A percentile compares a stretch with the other conserved stretches of the same genome.
Conservation (phyloP, 495 filamentous ascomycete species). For the Letharia lupina region DNA sequence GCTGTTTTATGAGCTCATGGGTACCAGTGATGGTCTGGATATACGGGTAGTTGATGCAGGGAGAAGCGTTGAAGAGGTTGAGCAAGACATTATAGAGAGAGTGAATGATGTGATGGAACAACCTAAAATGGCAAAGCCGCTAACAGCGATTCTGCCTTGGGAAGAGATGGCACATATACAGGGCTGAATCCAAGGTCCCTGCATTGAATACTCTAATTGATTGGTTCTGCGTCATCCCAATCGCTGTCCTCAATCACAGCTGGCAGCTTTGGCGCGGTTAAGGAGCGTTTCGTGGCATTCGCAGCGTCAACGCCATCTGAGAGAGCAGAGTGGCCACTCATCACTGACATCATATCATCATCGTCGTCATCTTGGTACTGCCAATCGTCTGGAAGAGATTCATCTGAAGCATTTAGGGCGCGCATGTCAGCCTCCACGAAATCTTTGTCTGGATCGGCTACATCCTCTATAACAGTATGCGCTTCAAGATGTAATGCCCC, state of each 20-base stretch:
- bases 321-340: conserved; percentile 31
- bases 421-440: conserved; percentile 15
- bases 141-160: conserved; percentile 39
- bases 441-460: conserved; percentile 20
- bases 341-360: conserved; percentile 25
- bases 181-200: neutral
- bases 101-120: conserved; percentile 41
- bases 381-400: conserved; percentile 24
- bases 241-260: conserved; percentile 58
- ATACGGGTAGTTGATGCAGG: conserved; percentile 46
- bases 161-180: conserved; percentile 20
- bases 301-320: conserved; percentile 24
- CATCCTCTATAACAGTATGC: conserved; percentile 21
- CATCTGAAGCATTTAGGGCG: conserved; percentile 21
- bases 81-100: conserved; percentile 49
- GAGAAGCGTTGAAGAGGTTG: conserved; percentile 45
- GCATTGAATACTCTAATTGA: conserved; percentile 35
- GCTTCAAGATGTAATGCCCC: conserved; percentile 1
- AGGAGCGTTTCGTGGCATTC: conserved; percentile 20
- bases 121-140: conserved; percentile 31
- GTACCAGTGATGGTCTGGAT: conserved; percentile 31
- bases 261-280: conserved; percentile 27
- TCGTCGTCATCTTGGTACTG: conserved; percentile 29
- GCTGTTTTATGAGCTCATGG: conserved; percentile 50
- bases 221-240: conserved; percentile 42